Conservation (phyloP, 2,329 filamentous ascomycete species). For the Metarhizium rileyi region DNA sequence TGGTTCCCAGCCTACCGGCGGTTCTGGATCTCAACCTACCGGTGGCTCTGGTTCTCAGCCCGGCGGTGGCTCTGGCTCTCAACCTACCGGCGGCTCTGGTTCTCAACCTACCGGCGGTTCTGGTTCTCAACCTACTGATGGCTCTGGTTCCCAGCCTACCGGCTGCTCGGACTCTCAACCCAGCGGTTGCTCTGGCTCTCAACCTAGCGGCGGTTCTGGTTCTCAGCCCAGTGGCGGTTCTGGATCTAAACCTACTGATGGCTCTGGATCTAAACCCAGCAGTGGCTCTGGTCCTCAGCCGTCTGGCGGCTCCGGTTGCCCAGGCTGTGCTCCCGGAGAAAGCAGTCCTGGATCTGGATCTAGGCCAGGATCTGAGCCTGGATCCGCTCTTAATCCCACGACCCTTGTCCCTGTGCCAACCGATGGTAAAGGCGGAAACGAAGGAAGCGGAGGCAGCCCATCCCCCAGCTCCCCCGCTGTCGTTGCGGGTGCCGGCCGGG, state of each 20-base stretch:
- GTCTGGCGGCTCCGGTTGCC: background rate
- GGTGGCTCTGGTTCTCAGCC: background rate
- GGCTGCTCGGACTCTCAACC: no score
- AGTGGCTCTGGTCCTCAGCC: background rate
- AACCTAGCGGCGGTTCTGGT: background rate
- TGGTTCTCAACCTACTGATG: background rate
- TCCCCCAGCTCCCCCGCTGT: background rate
- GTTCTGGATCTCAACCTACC: background rate
- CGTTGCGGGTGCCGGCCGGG: background rate
- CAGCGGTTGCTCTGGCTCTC: background rate
- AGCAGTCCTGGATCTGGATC: background rate
- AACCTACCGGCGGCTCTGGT: background rate
- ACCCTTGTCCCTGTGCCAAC: background rate
- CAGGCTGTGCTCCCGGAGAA: background rate
- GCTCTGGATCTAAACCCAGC: background rate
- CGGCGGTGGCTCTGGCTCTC: background rate
- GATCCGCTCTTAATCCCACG: background rate
- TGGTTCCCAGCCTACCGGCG: background rate
- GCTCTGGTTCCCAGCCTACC: background rate
- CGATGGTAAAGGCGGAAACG: background rate
- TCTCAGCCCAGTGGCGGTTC: background rate
- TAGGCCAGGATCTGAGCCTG: background rate
- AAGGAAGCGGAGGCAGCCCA: background rate
- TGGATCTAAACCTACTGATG: background rate
- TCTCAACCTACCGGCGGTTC: conserved; percentile 1